Base-by-base conservation (phyloP, 495 filamentous ascomycete genomes). In the Podospora comata region DNA sequence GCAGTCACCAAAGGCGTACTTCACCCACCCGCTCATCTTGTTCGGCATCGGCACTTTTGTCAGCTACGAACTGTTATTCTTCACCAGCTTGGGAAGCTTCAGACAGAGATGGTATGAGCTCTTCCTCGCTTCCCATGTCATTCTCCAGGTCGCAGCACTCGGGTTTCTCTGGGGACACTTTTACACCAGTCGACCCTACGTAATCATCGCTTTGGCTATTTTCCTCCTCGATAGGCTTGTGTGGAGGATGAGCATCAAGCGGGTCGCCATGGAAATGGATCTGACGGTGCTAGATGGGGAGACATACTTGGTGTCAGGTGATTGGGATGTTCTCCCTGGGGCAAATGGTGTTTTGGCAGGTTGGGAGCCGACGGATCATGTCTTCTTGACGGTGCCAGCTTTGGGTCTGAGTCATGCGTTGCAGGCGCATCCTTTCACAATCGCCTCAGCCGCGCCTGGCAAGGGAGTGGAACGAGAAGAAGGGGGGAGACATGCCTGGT, bases 371-470 rank as follows among this genome's bases (percentile, higher is more conserved):
- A 84, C 85, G 4, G 85, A 88, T 60, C 88, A 89, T 71, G 79
- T 86, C 62, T 88, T 89, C 72, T 67, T 89, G 39, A 82, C 83
- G 13, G 75, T 89, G 0, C 87, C 87, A 0, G 73, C 74, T 1
- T 75, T 89, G 4, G 79, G 80, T 2, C 60, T 54, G 54, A 85
- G 65, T 6, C 71, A 73, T 32, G 11, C 54, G 13, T 69, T 68
- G 77, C 87, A 80, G 78, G 79, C 83, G 1, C 88, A 90, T 69
- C 88, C 86, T 0, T 89, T 89, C 70, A 88, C 86, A 4, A 87
- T 90, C 64, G 82, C 85, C 1, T 76, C 74, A 44, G 88, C 86
- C 5, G 79, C 81, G 3, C 74, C 74, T 6, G 65, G 68, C 69
- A 53, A n/a, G 7, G 65, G 1, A 53, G 26, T 18, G 67, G 72